Evolutionary conservation across 768 basidiomycete species (phyloP).

Genomic region (Podaxis sp.): DNA sequence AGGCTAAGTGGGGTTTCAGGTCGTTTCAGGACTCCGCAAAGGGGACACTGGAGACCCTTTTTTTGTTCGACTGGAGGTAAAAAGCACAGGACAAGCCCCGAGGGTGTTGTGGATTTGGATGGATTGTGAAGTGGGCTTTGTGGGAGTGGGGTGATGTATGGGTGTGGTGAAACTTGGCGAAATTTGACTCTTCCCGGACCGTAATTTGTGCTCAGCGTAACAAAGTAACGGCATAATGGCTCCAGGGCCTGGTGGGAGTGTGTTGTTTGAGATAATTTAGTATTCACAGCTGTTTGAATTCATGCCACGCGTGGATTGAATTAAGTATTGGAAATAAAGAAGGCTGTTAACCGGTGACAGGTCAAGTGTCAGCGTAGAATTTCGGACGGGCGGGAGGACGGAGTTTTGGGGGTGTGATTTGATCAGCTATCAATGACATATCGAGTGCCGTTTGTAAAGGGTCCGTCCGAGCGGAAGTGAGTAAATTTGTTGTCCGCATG

Average conservation of each 20-base stretch:
- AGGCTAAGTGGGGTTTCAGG: background rate
- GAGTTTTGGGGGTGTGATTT: background rate
- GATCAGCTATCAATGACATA: background rate
- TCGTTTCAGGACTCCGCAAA: background rate
- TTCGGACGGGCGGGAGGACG: background rate
- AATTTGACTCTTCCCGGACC: background rate
- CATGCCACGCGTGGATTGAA: background rate
- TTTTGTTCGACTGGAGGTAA: background rate
- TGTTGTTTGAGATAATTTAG: background rate
- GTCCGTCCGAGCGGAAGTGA: conserved; percentile 11
- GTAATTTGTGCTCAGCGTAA: background rate
- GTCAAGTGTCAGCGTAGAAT: background rate
- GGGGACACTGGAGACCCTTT: background rate
- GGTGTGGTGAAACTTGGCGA: background rate
- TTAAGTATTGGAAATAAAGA: background rate
- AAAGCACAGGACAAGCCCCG: background rate
- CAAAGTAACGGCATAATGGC: background rate
- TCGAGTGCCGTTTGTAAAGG: background rate
- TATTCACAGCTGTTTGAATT: background rate
- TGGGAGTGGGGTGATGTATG: background rate
- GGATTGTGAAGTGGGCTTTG: background rate
- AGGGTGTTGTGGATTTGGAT: background rate
- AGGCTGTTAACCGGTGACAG: conserved; percentile 5
- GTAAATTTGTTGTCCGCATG: background rate
- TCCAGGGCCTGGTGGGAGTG: background rate